Conservation (phyloP, 2,329 filamentous ascomycete species). For the Colletotrichum gigasporum region DNA sequence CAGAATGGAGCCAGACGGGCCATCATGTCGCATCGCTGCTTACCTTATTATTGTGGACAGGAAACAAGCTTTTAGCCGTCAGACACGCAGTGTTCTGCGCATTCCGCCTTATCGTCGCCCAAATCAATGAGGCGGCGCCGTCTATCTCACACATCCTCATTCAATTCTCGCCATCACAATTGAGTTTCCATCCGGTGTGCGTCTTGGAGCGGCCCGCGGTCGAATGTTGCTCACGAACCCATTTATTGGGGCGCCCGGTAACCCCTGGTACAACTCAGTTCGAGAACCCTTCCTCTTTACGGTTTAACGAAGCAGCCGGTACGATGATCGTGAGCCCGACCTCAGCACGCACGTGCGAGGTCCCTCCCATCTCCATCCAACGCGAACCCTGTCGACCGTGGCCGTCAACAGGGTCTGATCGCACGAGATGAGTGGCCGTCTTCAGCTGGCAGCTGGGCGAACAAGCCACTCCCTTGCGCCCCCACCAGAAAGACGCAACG, state of each 20-base stretch:
- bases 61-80: conserved; percentile 7
- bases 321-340: not conserved
- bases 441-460: conserved; percentile 17
- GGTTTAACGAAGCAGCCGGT: not conserved
- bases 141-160: not conserved
- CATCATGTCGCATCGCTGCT: conserved; percentile 2
- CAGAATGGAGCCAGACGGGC: not conserved
- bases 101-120: not conserved
- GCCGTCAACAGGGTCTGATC: not conserved
- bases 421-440: not conserved
- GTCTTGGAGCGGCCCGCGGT: too few relatives aligned
- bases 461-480: conserved; percentile 8
- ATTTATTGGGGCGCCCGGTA: too few relatives aligned
- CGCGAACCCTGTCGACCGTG: not conserved
- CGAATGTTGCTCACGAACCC: too few relatives aligned
- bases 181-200: too few relatives aligned
- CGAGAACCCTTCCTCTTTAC: too few relatives aligned
- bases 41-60: not conserved
- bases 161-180: too few relatives aligned
- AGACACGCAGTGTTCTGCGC: not conserved
- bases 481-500: conserved; percentile 1
- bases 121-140: too few relatives aligned
- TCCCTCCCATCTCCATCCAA: not conserved
- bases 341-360: not conserved
- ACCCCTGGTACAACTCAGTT: too few relatives aligned